Conservation (phyloP, 2,329 filamentous ascomycete genomes). For the Tolypocladium endophyticum region DNA sequence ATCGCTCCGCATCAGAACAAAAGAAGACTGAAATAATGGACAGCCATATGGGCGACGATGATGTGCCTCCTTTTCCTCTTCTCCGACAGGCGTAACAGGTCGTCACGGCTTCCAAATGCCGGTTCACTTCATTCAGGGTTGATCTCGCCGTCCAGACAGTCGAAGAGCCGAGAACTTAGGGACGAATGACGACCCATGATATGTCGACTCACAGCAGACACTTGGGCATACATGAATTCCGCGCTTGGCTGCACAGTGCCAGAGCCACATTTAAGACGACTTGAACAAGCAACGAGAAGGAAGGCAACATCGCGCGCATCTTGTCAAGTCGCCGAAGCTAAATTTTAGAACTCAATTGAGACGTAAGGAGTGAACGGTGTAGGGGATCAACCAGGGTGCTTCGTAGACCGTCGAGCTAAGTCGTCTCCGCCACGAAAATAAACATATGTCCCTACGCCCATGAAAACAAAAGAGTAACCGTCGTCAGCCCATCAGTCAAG, state of each 20-base stretch:
- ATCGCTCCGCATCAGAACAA: slow-evolving; percentile 8
- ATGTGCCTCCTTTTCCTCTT: background rate
- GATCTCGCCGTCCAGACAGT: background rate
- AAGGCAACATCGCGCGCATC: slow-evolving; percentile 8
- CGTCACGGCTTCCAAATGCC: background rate
- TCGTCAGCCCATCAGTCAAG: slow-evolving; percentile 21
- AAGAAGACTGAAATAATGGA: slow-evolving; percentile 16
- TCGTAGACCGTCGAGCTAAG: background rate
- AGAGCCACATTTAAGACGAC: background rate
- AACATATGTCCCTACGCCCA: slow-evolving; percentile 25
- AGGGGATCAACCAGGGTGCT: slow-evolving; percentile 10
- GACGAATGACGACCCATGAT: background rate
- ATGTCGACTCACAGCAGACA: background rate
- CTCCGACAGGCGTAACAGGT: background rate
- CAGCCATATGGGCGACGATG: slow-evolving; percentile 5
- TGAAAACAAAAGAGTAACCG: slow-evolving; percentile 21
- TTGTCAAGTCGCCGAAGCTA: slow-evolving; percentile 16
- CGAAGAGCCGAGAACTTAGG: background rate
- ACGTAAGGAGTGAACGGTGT: slow-evolving; percentile 30
- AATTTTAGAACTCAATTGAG: slow-evolving; percentile 14
- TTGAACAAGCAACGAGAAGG: slow-evolving; percentile 1
- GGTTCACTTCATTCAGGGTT: background rate
- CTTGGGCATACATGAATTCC: background rate
- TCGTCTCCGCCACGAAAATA: slow-evolving; percentile 4
- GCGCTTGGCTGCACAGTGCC: background rate